A percentile compares a stretch with the other conserved stretches of the same genome.
Evolutionary conservation across 441 rosid genomes (phyloP).

Genomic region (Isatis lusitanica): DNA sequence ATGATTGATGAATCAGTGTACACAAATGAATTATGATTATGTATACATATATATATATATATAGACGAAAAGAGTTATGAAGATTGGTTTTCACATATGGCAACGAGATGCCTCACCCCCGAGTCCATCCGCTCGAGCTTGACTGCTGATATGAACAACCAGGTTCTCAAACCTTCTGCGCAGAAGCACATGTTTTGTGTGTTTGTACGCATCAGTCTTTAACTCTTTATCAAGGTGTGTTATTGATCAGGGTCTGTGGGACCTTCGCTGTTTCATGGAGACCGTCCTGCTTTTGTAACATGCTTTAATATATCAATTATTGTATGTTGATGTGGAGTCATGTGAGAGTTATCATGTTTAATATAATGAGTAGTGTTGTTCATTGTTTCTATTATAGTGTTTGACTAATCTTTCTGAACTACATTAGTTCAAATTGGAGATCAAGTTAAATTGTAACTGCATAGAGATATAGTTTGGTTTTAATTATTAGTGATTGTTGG

Average conservation of each 20-base stretch:
- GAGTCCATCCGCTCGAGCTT: not conserved
- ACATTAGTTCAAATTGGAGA: too few relatives aligned
- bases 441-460: too few relatives aligned
- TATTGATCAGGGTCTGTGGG: not conserved
- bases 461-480: too few relatives aligned
- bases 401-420: too few relatives aligned
- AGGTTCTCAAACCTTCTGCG: not conserved
- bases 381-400: too few relatives aligned
- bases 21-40: not conserved
- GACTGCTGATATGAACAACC: not conserved
- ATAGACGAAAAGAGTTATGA: not conserved
- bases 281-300: not conserved
- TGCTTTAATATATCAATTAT: not conserved
- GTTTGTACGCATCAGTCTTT: not conserved
- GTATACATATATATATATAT: not conserved
- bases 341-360: not conserved
- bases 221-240: not conserved
- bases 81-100: not conserved
- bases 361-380: not conserved
- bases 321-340: not conserved
- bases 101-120: not conserved
- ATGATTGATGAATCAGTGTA: not conserved
- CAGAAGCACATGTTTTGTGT: not conserved
- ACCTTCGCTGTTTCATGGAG: not conserved
- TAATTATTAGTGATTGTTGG: too few relatives aligned